Percentiles rank a stretch among this genome's conserved stretches.
phyloP scores from a whole-genome alignment of 208 protist species.

The Porcisia hertigi region DNA sequence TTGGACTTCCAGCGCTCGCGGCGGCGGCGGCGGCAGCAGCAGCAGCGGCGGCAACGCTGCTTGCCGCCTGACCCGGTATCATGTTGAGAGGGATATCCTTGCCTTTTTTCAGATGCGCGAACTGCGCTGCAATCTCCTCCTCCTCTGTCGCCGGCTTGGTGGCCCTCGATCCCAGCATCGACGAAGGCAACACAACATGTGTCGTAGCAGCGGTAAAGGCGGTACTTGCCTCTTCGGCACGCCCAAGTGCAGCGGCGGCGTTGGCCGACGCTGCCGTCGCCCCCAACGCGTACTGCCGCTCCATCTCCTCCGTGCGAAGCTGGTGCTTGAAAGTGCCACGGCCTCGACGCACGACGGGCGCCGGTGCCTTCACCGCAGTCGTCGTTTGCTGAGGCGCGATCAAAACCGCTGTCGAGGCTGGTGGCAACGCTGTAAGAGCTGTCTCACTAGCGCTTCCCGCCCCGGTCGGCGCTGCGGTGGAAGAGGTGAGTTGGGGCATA shows the following conservation, averaged over 20 bases:
- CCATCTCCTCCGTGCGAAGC: slow-evolving; percentile 68
- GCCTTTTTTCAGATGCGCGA: slow-evolving; percentile 24
- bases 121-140: slow-evolving; percentile 30
- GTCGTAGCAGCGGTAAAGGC: slow-evolving; percentile 51
- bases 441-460: background rate
- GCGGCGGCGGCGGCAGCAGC: slow-evolving; percentile 26
- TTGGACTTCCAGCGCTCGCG: slow-evolving; percentile 19
- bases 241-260: slow-evolving; percentile 12
- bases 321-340: slow-evolving; percentile 68
- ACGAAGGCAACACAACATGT: slow-evolving; percentile 50
- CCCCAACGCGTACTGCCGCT: slow-evolving; percentile 23
- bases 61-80: background rate
- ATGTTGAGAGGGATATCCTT: slow-evolving; percentile 27
- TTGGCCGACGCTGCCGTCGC: slow-evolving; percentile 2
- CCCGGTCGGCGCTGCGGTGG: background rate
- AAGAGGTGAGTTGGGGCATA: slow-evolving; percentile 2
- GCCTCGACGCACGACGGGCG: slow-evolving; percentile 56
- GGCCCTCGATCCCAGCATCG: slow-evolving; percentile 22
- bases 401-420: background rate
- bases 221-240: slow-evolving; percentile 44
- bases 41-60: slow-evolving; percentile 35
- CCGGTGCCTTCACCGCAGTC: slow-evolving; percentile 17
- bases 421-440: background rate
- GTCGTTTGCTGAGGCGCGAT: background rate
- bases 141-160: slow-evolving; percentile 26